Evolutionary conservation across 768 basidiomycete genomes (phyloP), one percentile per base, ranked within the genome.

Genomic region (Leucocoprinus leucothites): DNA sequence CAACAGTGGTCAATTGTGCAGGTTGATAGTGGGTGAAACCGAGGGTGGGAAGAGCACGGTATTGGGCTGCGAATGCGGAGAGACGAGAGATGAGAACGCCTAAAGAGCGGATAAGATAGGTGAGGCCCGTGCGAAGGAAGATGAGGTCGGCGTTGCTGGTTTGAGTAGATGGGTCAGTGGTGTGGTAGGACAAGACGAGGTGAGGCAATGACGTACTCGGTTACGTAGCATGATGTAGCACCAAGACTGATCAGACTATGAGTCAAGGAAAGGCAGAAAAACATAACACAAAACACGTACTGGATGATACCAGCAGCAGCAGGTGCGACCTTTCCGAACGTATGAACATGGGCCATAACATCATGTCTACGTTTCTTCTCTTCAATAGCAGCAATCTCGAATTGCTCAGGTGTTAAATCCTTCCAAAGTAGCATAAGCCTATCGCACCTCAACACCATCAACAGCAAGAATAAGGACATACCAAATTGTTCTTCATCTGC

Each of bases 11-110:
- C 57, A 98, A 78, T 73, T 99, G 97, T 6, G 97, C 97, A 3
- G 97, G 95, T 71, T 99, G 97, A 77, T 94, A 99, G 70, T 99
- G 97, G 3, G 97, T 99, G 75, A 96, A 99, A 1, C 97, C 97
- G 28, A 99, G 81, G 0, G 95, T 94, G 0, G 97, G 94, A 36
- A 98, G 82, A 57, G 85, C 91, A 44, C 86, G 85, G 68, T 98
- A 87, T 64, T 94, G 79, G 36, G 81, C 76, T 6, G 97, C 94
- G 60, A 98, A 99, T 1, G 71, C 65, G 21, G 94, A 80, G 38
- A 99, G 82, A 31, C 96, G 88, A 41, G 89, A 89, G 64, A 99
- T 95, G 51, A 99, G 82, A 24, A 91, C 78, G 0, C 87, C 87
- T n/a, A 99, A 84, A 55, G 96, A 95, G 54, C 83, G 81, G 42